These are phyloP conservation scores for Crassisporium funariophilum DNA, from an alignment of 768 basidiomycete genomes.

Conservation along the genomic window DNA sequence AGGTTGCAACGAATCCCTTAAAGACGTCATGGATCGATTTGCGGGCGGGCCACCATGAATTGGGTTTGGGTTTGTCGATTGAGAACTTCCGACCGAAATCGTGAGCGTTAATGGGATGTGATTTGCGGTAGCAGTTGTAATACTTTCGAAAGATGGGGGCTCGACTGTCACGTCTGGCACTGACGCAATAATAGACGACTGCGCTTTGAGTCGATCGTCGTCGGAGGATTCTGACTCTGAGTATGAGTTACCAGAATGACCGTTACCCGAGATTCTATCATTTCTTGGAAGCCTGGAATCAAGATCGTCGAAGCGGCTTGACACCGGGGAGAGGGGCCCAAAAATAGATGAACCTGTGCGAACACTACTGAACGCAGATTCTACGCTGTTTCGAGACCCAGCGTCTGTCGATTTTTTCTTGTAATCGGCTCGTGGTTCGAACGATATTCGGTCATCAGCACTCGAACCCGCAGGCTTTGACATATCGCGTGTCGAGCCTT, in stretches of 20 bases:
- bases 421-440: conserved; percentile 56
- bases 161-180: conserved; percentile 21
- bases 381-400: conserved; percentile 45
- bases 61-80: conserved; percentile 15
- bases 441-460: conserved; percentile 54
- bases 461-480: conserved; percentile 33
- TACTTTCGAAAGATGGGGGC: conserved; percentile 22
- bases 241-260: conserved; percentile 16
- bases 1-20: conserved; percentile 13
- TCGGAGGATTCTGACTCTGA: conserved; percentile 8
- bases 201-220: conserved; percentile 4
- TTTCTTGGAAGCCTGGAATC: neutral
- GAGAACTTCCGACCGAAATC: conserved; percentile 16
- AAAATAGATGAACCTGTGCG: conserved; percentile 35
- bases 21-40: conserved; percentile 13
- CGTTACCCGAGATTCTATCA: neutral
- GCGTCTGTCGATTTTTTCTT: conserved; percentile 48
- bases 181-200: no score
- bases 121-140: conserved; percentile 1
- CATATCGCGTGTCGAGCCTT: conserved; percentile 3
- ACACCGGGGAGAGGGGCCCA: conserved; percentile 16
- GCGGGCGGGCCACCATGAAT: neutral
- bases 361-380: conserved; percentile 46
- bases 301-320: conserved; percentile 14
- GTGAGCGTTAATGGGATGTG: conserved; percentile 9